Percentiles rank a stretch among this genome's conserved stretches.
These are phyloP conservation scores for Coemansia sp. DNA, from an alignment of 192 early-diverging fungal species.

Conservation along the genomic window DNA sequence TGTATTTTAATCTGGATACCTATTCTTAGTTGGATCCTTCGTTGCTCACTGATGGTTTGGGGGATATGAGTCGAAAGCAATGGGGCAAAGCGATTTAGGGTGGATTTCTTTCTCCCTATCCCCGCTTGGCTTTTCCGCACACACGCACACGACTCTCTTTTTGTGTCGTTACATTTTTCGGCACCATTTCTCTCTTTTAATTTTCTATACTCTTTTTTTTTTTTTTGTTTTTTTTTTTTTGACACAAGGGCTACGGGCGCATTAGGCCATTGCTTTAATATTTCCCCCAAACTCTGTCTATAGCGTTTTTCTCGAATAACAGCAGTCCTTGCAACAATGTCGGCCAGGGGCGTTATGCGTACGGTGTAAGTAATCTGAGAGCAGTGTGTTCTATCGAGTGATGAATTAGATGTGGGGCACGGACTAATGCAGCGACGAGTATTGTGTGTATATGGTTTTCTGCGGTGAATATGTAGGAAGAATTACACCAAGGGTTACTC, in stretches of 20 bases:
- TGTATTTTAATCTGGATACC: neutral
- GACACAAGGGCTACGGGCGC: neutral
- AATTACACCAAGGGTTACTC: constrained; percentile 91
- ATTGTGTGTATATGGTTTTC: neutral
- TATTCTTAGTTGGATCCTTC: neutral
- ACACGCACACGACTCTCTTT: neutral
- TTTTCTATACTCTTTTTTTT: neutral
- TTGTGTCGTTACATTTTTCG: neutral
- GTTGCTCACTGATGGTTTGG: neutral
- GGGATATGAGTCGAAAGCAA: neutral
- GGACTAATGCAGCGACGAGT: constrained; percentile 6
- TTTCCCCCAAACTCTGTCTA: constrained; percentile 20
- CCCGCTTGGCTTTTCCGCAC: neutral
- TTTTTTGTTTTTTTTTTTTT: constrained; percentile 5
- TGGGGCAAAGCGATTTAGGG: neutral
- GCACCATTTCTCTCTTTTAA: constrained; percentile 10
- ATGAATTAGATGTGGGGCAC: neutral
- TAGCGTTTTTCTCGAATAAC: constrained; percentile 15
- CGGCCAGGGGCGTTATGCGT: constrained; percentile 43
- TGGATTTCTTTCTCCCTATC: neutral
- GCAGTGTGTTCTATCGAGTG: neutral
- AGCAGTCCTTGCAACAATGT: constrained; percentile 11
- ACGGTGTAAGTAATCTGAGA: constrained; percentile 34
- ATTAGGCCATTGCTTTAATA: constrained; percentile 5
- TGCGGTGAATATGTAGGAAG: constrained; percentile 59